Evolutionary conservation across 768 basidiomycete genomes (phyloP).

Genomic region (Leucosporidium yakuticum): DNA sequence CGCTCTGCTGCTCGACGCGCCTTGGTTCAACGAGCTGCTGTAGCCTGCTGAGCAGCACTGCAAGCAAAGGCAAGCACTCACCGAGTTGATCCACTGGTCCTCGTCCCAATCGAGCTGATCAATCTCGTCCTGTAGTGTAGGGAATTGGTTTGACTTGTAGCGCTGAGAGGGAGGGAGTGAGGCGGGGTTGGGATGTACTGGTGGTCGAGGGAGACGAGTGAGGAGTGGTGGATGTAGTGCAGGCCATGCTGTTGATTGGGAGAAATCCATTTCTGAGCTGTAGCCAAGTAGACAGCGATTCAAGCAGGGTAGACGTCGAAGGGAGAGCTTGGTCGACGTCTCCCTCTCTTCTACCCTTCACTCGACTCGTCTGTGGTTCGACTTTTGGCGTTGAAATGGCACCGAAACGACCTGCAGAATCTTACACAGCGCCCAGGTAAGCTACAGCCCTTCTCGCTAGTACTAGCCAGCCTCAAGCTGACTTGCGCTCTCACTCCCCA

Average conservation of each 20-base stretch:
- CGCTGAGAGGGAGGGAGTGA: constrained; percentile 4
- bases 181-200: background rate
- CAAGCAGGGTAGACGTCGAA: too few species aligned
- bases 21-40: too few species aligned
- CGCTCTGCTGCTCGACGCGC: too few species aligned
- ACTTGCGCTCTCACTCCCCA: background rate
- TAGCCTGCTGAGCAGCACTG: background rate
- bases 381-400: too few species aligned
- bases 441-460: too few species aligned
- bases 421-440: too few species aligned
- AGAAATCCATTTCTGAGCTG: too few species aligned
- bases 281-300: too few species aligned
- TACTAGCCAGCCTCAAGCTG: background rate
- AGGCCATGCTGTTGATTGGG: background rate
- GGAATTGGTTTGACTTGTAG: background rate
- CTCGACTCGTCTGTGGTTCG: too few species aligned
- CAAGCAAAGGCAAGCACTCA: background rate
- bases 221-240: constrained; percentile 11
- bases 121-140: constrained; percentile 19
- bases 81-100: constrained; percentile 5
- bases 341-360: too few species aligned
- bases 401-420: too few species aligned
- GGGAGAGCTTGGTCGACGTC: too few species aligned
- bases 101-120: constrained; percentile 16
- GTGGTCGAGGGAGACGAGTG: constrained; percentile 1